Evolutionary conservation across 2,329 filamentous ascomycete genomes (phyloP).

Genomic region (Venturiaceae sp.): DNA sequence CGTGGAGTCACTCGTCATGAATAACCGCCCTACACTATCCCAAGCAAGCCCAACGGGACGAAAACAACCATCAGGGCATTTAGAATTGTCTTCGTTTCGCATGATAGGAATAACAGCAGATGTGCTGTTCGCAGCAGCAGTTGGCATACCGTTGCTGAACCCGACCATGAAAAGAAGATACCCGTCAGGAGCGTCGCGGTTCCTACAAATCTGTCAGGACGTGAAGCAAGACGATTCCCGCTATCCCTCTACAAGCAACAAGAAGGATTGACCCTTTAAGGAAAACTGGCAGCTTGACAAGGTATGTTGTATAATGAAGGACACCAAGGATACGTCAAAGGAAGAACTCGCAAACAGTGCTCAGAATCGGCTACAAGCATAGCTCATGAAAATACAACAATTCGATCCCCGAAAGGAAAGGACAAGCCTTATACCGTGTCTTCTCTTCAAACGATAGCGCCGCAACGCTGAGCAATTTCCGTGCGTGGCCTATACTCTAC

Average conservation of each 20-base stretch:
- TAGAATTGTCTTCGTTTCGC: slow-evolving; percentile 40
- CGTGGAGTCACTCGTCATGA: slow-evolving; percentile 52
- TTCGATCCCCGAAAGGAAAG: too few relatives aligned
- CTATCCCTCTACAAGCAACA: background rate
- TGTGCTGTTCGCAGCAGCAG: slow-evolving; percentile 33
- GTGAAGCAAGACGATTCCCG: background rate
- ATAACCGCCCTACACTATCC: slow-evolving; percentile 44
- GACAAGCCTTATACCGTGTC: too few relatives aligned
- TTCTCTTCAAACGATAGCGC: too few relatives aligned
- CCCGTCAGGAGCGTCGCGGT: slow-evolving; percentile 37
- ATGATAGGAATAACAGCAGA: slow-evolving; percentile 44
- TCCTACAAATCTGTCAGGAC: slow-evolving; percentile 18
- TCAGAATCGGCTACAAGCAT: background rate
- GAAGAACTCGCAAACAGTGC: background rate
- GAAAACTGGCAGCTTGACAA: too few relatives aligned
- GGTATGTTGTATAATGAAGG: too few relatives aligned
- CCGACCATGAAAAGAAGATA: slow-evolving; percentile 40
- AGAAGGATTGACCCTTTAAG: background rate
- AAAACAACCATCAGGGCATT: slow-evolving; percentile 50
- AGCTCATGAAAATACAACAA: too few relatives aligned
- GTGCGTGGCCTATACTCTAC: too few relatives aligned
- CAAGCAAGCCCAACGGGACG: slow-evolving; percentile 51
- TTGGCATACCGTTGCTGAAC: slow-evolving; percentile 37
- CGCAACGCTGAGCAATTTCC: too few relatives aligned
- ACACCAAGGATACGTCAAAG: background rate